Base-by-base conservation (phyloP, 108 stramenopile genomes). In the Mayamaea pseudoterrestris region DNA sequence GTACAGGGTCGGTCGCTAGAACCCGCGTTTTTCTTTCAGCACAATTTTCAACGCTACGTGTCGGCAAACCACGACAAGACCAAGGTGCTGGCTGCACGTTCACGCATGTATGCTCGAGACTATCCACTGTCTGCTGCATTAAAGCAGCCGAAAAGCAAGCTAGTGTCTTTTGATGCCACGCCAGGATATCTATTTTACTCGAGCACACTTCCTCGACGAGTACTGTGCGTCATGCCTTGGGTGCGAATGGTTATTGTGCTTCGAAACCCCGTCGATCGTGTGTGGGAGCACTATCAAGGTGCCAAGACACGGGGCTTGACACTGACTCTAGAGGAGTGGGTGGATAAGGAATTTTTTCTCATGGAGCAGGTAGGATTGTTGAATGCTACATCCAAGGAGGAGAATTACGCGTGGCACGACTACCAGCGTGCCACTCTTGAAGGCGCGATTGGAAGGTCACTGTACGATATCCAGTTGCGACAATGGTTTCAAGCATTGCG, bases 401-500 rank as follows among this genome's bases (percentile, higher is more conserved):
- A 61, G 46, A 44, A 53, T 35, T 20, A 29, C 13, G 61, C 61
- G 3, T 62, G 61, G 61, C 14, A 36, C 5, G 18, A 35, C n/a
- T 62, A 62, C 34, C 16, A 13, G n/a, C 18, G 22, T 11, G 6
- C 20, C 7, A 18, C 29, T 14, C 14, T 40, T 16, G 61, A 47
- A 55, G 53, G 45, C 27, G 39, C 28, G 1, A 47, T 62, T 21
- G 61, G 61, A 27, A 44, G 53, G 7, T 30, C 27, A 20, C 16
- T 62, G 28, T 62, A 62, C 35, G 44, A 48, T 22, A 47, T 47
- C 7, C 53, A 55, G 41, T 30, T 62, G 44, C 61, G 53, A 1
- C 61, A 54, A n/a, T 62, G 61, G 61, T 62, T 55, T 26, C 44
- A 55, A 30, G 53, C 46, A 1, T 31, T 62, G n/a, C 27, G 25